Percentiles rank a stretch among this genome's conserved stretches.
phyloP scores from a whole-genome alignment of 768 basidiomycete genomes.

The Chiua virens region DNA sequence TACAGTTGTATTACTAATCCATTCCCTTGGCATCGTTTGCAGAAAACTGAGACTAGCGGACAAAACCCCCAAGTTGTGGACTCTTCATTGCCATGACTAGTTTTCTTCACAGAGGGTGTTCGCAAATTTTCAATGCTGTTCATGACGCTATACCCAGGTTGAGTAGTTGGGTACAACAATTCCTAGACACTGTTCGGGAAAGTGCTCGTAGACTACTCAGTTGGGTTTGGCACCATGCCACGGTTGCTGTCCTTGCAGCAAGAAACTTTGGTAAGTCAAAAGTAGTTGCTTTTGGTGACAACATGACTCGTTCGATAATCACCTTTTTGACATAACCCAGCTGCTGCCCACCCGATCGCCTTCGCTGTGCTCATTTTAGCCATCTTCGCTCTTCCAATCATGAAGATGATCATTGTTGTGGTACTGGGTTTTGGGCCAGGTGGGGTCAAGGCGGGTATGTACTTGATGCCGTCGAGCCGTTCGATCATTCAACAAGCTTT shows the following conservation, averaged over 20 bases:
- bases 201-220: background rate
- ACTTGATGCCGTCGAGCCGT: no score
- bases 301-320: no score
- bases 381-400: background rate
- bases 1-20: no score
- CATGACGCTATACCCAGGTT: background rate
- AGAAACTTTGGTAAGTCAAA: slow-evolving; percentile 1
- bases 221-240: accelerated
- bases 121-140: accelerated
- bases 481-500: background rate
- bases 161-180: background rate
- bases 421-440: background rate
- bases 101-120: no score
- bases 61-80: no score
- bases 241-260: background rate
- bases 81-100: no score
- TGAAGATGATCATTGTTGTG: accelerated
- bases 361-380: background rate
- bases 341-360: background rate
- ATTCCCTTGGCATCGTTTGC: no score
- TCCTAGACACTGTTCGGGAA: accelerated
- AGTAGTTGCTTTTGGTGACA: background rate
- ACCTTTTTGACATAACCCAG: background rate
- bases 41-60: no score
- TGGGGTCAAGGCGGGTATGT: slow-evolving; percentile 8